phyloP scores from a whole-genome alignment of 2,329 filamentous ascomycete species.

The Neophaeococcomyces aloes region DNA sequence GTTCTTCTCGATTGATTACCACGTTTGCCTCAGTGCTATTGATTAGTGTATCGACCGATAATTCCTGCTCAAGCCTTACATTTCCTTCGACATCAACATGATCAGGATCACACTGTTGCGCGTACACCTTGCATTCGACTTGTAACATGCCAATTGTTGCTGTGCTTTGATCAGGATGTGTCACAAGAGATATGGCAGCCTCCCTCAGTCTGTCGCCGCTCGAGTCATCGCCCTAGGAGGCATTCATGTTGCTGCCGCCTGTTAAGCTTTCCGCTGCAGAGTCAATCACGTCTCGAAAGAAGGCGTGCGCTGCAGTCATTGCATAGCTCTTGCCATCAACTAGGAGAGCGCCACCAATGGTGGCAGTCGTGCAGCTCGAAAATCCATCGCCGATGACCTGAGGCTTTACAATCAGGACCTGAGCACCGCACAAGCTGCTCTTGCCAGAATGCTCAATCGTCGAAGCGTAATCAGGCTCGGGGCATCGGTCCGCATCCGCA shows the following conservation, averaged over 20 bases:
- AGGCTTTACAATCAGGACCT: neutral
- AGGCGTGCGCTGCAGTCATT: constrained; percentile 2
- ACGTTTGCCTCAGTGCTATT: neutral
- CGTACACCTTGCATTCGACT: neutral
- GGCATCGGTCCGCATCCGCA: neutral
- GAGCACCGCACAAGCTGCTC: neutral
- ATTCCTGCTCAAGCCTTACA: neutral
- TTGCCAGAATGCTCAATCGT: neutral
- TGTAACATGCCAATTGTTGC: too few species aligned
- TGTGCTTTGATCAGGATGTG: too few species aligned
- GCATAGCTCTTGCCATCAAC: constrained; percentile 1
- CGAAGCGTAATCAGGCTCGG: neutral
- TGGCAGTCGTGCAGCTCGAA: neutral
- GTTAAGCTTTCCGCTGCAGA: neutral
- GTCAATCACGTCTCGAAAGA: neutral
- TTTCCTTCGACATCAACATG: neutral
- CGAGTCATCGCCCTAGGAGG: neutral
- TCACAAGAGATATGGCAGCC: too few species aligned
- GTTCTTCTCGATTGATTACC: constrained; percentile 1
- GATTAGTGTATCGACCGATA: neutral
- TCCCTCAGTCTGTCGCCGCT: too few species aligned
- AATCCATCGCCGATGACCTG: neutral
- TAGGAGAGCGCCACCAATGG: constrained; percentile 2
- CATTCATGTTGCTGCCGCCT: neutral
- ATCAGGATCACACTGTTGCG: neutral